These are phyloP conservation scores for Cyberlindnera samutprakarnensis DNA, from an alignment of 805 yeast genomes.

Conservation along the genomic window DNA sequence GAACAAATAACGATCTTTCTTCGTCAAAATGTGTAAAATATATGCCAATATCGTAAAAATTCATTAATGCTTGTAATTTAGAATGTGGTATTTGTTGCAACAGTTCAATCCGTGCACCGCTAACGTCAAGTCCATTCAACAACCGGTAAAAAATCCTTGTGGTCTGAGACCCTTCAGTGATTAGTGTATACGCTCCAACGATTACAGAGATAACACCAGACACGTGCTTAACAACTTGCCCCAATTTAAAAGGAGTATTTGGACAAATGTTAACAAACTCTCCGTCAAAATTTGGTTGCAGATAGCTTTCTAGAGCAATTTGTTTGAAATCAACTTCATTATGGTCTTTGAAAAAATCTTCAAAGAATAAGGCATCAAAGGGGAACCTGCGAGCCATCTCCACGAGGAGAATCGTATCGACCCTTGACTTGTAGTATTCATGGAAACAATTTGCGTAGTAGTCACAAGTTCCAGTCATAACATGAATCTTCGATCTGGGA, in stretches of 20 bases:
- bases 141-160: constrained; percentile 3
- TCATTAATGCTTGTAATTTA: constrained; percentile 4
- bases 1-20: constrained; percentile 2
- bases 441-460: neutral
- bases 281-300: neutral
- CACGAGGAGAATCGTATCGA: neutral
- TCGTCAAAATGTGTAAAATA: constrained; percentile 6
- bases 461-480: constrained; percentile 5
- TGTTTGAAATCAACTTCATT: constrained; percentile 2
- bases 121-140: constrained; percentile 8
- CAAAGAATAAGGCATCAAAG: constrained; percentile 8
- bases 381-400: constrained; percentile 6
- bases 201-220: constrained; percentile 6
- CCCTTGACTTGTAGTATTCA: neutral
- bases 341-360: constrained; percentile 1
- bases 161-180: neutral
- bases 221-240: constrained; percentile 8
- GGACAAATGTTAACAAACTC: neutral
- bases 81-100: neutral
- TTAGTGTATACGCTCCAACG: neutral
- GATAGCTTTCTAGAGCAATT: constrained; percentile 3
- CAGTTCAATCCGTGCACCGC: constrained; percentile 1
- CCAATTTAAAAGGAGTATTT: constrained; percentile 1
- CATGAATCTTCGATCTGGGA: constrained; percentile 9
- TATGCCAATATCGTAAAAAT: constrained; percentile 6